Base-by-base conservation (phyloP, 768 basidiomycete genomes). In the Coprinellus micaceus region DNA sequence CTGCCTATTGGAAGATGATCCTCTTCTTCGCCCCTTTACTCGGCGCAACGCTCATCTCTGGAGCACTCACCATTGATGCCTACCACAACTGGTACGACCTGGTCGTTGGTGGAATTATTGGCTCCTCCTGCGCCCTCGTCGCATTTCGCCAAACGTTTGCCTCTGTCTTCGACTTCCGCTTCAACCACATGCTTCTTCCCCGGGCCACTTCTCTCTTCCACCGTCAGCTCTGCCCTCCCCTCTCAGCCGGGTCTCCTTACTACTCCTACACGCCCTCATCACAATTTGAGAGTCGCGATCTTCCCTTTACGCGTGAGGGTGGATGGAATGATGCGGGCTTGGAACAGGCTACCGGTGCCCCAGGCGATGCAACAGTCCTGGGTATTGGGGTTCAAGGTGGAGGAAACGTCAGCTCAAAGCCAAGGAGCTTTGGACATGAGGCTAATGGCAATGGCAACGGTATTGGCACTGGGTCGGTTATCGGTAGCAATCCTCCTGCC, bases 1-100 rank as follows among this genome's bases (percentile, higher is more conserved):
- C 81, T 2, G 80, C 81, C 30, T 84, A 83, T 66, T 85, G 83
- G 83, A 84, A 84, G 66, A 81, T 57, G 77, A 68, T 84, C 56
- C 59, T 83, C 19, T 75, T 83, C 60, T 80, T 85, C 56, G 76
- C 79, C 3, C 83, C 82, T 22, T 59, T 85, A 4, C 74, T 81
- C 37, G 83, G 82, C 12, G 83, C 83, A 0, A 72, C 69, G 22
- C 71, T 86, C 37, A 83, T 84, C 57, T 77, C 79, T 1, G 81
- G 79, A 2, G 76, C 77, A 4, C 70, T 64, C 76, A 78, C 57
- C 76, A 77, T 3, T 74, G 77, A 56, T 58, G 76, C 3, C 66
- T 70, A 68, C 62, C 81, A 84, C 64, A 77, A 83, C 64, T 82
- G 79, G 79, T 82, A 82, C 64, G 84, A 85, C 64, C 76, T 81